Base-by-base conservation (phyloP, 1,284 basidiomycete genomes). In the Apiotrichum porosum region DNA sequence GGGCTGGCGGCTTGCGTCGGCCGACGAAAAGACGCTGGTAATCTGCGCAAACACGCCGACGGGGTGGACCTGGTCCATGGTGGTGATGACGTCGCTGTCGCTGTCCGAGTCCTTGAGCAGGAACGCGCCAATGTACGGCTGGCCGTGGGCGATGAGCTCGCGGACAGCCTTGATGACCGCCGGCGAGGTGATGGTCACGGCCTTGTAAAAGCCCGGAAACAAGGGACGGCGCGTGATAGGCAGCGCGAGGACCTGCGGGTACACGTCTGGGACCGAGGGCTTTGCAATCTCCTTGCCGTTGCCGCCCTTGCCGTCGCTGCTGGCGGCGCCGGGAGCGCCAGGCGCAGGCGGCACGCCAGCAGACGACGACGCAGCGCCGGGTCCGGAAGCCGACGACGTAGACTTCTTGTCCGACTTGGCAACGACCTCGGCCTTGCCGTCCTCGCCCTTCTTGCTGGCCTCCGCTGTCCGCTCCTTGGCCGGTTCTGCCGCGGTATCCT, bases 31-130 rank as follows among this genome's bases (percentile, higher is more conserved):
- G 5, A 94, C 86, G 60, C 88, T 92, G 1, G 94, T 97, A 54
- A 98, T 92, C 75, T 98, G 94, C 3, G 92, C 92, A 68, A 98
- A 97, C 9, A 98, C 92, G 52, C 95, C 95, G 47, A 97, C 90
- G 4, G 83, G 81, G 73, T 97, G 89, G 3, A 98, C 91, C 52
- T 89, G 84, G 72, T 88, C 81, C 43, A 90, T 73, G 64, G 87
- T 85, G 54, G 86, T 87, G 63, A 97, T 95, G 50, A 94, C 82
- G 71, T 98, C 95, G 62, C 85, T 86, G 72, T 98, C 94, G 49
- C 85, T 80, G 59, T 91, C 83, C 59, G 92, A 88, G 69, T 97
- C 92, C 77, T 97, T 97, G 64, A 97, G 83, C 35, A 98, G 75
- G 78, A 98, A 98, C 21, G 94, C 95, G 50, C 95, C 94, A 52